Base-by-base conservation (phyloP, 495 filamentous ascomycete genomes). In the Talaromyces adpressus region DNA sequence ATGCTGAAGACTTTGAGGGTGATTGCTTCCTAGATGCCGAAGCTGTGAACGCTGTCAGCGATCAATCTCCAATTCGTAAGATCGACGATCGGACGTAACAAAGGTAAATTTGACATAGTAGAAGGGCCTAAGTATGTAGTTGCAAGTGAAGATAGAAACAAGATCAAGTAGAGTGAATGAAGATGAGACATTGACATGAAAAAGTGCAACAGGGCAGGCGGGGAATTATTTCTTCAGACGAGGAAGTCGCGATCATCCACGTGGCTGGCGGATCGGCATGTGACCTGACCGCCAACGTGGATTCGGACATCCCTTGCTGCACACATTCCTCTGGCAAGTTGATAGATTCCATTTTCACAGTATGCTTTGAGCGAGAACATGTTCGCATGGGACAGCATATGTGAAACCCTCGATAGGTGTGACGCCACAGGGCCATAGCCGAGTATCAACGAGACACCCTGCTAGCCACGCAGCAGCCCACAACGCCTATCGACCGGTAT, bases 1-100 rank as follows among this genome's bases (percentile, higher is more conserved):
- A 68, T 87, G 74, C 66, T 79, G 75, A 61, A 72, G 71, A 53
- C 62, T 72, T 51, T 79, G 78, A 36, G 70, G 71, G 39, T 73
- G 75, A 41, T 78, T 65, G 67, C 61, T 67, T 71, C 36, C 64
- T 68, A 61, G 67, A 66, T 77, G 71, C 63, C 70, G 76, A 67
- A 71, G 71, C 71, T 80, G 61, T 63, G 53, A 53, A 53, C 27
- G 63, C 51, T 54, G 57, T 60, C 51, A 66, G 57, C 62, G 29
- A 64, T 56, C 22, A 16, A 29, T 56, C 7, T 9, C 45, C 45
- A 49, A 20, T 22, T 20, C 36, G 36, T 6, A 16, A 41, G 36
- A 41, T n/a, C 36, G 36, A 41, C 36, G 4, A 41, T 41, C n/a
- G 14, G 36, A 41, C 2, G 36, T 1, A 41, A 5, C 12, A 16